Evolutionary conservation across 2,329 filamentous ascomycete genomes (phyloP), one percentile per base, ranked within the genome.

Genomic region (Cercospora zeae-maydis): DNA sequence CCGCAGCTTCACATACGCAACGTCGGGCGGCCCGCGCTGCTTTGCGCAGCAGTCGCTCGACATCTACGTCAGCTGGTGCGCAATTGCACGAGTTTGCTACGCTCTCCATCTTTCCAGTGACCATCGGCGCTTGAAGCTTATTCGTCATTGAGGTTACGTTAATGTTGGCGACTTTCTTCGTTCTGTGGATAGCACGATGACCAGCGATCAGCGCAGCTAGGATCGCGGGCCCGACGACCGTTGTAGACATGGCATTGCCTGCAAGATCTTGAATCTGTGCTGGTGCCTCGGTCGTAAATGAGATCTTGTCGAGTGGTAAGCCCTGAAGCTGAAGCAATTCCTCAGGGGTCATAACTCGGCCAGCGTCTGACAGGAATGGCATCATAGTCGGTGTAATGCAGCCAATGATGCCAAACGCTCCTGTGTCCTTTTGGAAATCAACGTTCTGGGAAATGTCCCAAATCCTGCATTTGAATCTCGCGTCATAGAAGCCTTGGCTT

Each of bases 211-310:
- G 73, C 0, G 85, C 82, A 1, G 85, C 78, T 1, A 91, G 69
- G 1, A 90, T 81, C 0, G 84, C 83, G 1, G 83, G 80, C 2
- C 87, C 88, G 9, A 92, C 85, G 0, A 92, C 88, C 0, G 90
- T 89, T 0, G 85, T 86, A 0, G 84, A 86, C 90, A 93, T 93
- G 0, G 90, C 90, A 72, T 95, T 93, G 0, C 90, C 90, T 1
- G 88, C 89, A 1, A 93, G 77, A 66, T 92, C 85, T 65, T 88
- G 85, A 2, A 91, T 78, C 16, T 92, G 75, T 1, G 72, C 67
- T 0, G 74, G 65, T 0, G 81, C 83, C 69, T 93, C 87, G 8
- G 82, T 82, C 0, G 84, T 86, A n/a, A 92, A 80, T 0, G 86
- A 77, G 10, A 93, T 77, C 54, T 82, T 81, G 59, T 86, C 77